Evolutionary conservation across 768 basidiomycete genomes (phyloP), one percentile per base, ranked within the genome.

Genomic region (Phaeotremella fagi): DNA sequence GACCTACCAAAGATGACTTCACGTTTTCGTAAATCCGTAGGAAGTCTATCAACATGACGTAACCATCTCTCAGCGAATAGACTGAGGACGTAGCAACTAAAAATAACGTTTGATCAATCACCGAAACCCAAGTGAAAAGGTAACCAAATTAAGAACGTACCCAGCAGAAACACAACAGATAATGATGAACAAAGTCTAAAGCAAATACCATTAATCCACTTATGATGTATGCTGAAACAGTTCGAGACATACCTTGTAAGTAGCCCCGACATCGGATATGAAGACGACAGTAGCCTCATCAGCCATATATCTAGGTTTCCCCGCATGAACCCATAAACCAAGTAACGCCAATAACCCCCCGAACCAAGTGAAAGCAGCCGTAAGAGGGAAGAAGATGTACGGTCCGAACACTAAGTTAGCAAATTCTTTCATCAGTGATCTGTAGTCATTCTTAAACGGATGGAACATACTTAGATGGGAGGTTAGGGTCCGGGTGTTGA

Each of bases 31-130:
- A 76, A 29, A 16, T 72, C 64, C 15, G 67, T 66, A 2, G 77
- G 77, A 2, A 78, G 57, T 5, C 77, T 70, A 38, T 77, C 76
- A 25, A 75, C 64, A 53, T 77, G 75, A 7, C 77, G 56, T 2
- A 78, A 63, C 74, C 73, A 77, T 25, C 76, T 60, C 54, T 77
- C 77, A 20, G 66, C 54, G 42, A 75, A 61, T 16, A 77, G 60
- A 1, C 69, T 54, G 3, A 69, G 33, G 50, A 73, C 65, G 70
- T 75, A 78, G 54, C 75, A 71, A 23, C 71, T 69, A 66, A 63
- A 16, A 66, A 37, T 11, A 54, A 56, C 15, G 53, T 50, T 45
- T 61, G 49, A 36, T 22, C 41, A 18, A 45, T 54, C 43, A 22
- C 11, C 6, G 25, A 35, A 9, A n/a, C n/a, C 33, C 14, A 2